Evolutionary conservation across 768 basidiomycete genomes (phyloP), one percentile per base, ranked within the genome.

Genomic region (Leucocoprinus birnbaumii): DNA sequence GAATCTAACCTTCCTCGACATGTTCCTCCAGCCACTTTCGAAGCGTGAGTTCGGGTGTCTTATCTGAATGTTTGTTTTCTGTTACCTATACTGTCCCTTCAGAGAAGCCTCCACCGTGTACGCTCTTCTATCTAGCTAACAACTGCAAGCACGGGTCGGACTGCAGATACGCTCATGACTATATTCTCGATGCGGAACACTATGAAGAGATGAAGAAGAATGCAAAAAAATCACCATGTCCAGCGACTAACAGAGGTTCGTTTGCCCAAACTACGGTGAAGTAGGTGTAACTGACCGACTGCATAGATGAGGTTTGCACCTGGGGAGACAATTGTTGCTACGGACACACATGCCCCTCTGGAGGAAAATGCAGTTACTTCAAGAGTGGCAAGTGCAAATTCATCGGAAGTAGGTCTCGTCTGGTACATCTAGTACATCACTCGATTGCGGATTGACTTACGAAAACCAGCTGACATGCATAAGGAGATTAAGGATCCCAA

Each of bases 21-120:
- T n/a, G n/a, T 7, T 22, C 42, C 35, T 49, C 8, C 42, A 44
- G 42, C 19, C 42, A 21, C 42, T 44, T 24, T 44, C 42, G 4
- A 44, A 44, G 18, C 42, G 42, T 44, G 42, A 56, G 82, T 79
- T 46, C 57, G 38, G 42, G 41, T 11, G n/a, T 40, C 27, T 37
- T 40, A 49, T 53, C 55, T 41, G 18, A 40, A 9, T 42, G 21
- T 53, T 10, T 46, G 48, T 25, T 14, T 24, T 58, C 55, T 62
- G 61, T 14, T 26, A 66, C 61, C 22, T 58, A 47, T 18, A 34
- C 13, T 43, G n/a, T n/a, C n/a, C 52, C 34, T 59, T 26, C 62
- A 84, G 84, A 86, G 61, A 80, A 72, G 61, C 85, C 85, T 1
- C 79, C 86, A 21, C 85, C 86, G 16, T 87, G 86, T 64, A 86